Evolutionary conservation across 1,284 basidiomycete genomes (phyloP), one percentile per base, ranked within the genome.

Genomic region (Puccinia novopanici): DNA sequence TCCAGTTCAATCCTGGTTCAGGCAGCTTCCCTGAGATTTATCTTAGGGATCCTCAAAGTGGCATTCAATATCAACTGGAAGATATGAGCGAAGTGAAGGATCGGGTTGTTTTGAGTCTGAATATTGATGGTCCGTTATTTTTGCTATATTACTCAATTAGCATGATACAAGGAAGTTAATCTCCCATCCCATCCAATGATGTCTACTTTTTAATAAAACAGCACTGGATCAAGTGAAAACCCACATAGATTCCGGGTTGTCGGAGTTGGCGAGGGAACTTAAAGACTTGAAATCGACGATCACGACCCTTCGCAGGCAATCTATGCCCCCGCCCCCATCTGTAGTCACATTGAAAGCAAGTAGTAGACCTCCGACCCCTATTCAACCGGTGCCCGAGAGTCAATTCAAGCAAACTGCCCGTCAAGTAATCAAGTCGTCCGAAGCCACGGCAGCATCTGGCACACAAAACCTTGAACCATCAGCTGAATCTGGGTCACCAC

Each of bases 191-290:
- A 55, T n/a, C n/a, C n/a, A n/a, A n/a, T 27, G 17, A 34, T 27
- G 15, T 54, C 17, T 27, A 27, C 37, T 55, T 59, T 42, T 40
- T 59, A 17, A 1, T 59, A 2, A 40, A 63, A n/a, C 84, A 97
- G 94, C 94, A 17, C 90, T 99, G 75, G 96, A 98, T 86, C 96
- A 99, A 86, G 96, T 99, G 86, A 98, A 97, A 86, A 94, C 97
- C 85, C 96, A 99, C 85, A 95, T 99, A 82, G 96, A 98, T 85
- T 85, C 91, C 3, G 94, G 95, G 82, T 93, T 99, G 81, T 91
- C 91, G 0, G 88, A 88, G 0, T 88, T 99, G n/a, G 90, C 93
- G 19, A 91, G 93, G 83, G 96, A 98, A 83, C 89, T 99, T 85
- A 94, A 95, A 83, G 96, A 98, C 78, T 89, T 99, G 81, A 92